These are phyloP conservation scores for Laetiporus sulphureus DNA, from an alignment of 1,284 basidiomycete species.

Conservation along the genomic window DNA sequence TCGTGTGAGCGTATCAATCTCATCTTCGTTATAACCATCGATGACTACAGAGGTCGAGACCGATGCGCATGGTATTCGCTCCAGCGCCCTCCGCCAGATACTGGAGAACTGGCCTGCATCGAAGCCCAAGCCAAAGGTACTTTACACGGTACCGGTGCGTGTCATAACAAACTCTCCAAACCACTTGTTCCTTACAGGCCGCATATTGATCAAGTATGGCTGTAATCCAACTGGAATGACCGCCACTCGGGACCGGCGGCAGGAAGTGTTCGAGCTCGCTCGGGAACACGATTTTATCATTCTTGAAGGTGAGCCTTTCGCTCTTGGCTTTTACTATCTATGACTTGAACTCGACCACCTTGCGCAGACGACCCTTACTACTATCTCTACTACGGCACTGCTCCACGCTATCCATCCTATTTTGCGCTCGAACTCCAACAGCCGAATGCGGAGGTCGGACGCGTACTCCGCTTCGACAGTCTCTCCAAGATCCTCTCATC, in stretches of 20 bases:
- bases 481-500: slow-evolving; percentile 85
- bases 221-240: slow-evolving; percentile 85
- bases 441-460: slow-evolving; percentile 57
- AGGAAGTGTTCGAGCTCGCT: slow-evolving; percentile 72
- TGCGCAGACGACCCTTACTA: slow-evolving; percentile 74
- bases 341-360: neutral
- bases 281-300: slow-evolving; percentile 77
- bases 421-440: slow-evolving; percentile 67
- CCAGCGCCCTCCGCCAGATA: slow-evolving; percentile 55
- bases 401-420: slow-evolving; percentile 64
- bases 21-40: neutral
- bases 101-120: slow-evolving; percentile 72
- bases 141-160: slow-evolving; percentile 78
- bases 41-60: slow-evolving; percentile 70
- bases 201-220: slow-evolving; percentile 64
- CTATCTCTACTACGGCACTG: slow-evolving; percentile 65
- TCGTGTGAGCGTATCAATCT: no score
- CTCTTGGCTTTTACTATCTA: neutral
- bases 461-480: slow-evolving; percentile 84
- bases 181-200: slow-evolving; percentile 2
- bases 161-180: neutral
- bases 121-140: slow-evolving; percentile 69
- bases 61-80: slow-evolving; percentile 70
- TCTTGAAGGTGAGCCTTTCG: slow-evolving; percentile 58
- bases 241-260: slow-evolving; percentile 65